Percentiles rank a stretch among this genome's conserved stretches.
Evolutionary conservation across 2,329 filamentous ascomycete species (phyloP).

Genomic region (Aspergillus awamori): DNA sequence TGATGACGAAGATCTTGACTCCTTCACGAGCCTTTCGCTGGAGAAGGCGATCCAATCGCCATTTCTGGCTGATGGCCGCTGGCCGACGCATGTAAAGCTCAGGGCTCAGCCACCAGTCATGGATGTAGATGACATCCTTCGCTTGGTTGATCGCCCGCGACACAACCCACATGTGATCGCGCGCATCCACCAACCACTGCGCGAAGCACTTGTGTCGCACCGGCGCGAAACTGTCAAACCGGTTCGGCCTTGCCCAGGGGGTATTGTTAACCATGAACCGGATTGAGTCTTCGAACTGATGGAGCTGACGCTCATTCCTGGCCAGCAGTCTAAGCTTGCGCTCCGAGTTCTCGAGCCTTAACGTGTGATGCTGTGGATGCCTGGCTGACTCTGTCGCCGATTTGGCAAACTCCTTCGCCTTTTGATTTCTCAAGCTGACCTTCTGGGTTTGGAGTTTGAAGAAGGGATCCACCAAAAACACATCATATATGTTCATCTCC

Average conservation of each 20-base stretch:
- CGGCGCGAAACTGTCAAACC: slow-evolving; percentile 92
- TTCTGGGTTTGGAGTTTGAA: slow-evolving; percentile 79
- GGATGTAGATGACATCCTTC: slow-evolving; percentile 96
- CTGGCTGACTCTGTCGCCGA: slow-evolving; percentile 65
- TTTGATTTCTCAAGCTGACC: slow-evolving; percentile 54
- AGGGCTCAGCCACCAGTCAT: slow-evolving; percentile 98
- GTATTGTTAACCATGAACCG: slow-evolving; percentile 81
- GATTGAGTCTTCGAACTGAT: slow-evolving; percentile 93
- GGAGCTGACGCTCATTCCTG: slow-evolving; percentile 83
- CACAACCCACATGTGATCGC: slow-evolving; percentile 99
- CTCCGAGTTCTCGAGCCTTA: slow-evolving; percentile 89
- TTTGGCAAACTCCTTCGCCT: slow-evolving; percentile 64
- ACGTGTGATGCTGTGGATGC: slow-evolving; percentile 74
- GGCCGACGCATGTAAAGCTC: slow-evolving; percentile 94
- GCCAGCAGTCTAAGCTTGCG: slow-evolving; percentile 89
- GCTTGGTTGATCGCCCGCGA: slow-evolving; percentile 96
- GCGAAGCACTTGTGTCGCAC: slow-evolving; percentile 84
- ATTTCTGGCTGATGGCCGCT: slow-evolving; percentile 95
- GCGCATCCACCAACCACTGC: slow-evolving; percentile 93
- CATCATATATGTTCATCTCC: slow-evolving; percentile 98
- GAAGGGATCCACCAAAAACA: slow-evolving; percentile 90
- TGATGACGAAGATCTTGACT: slow-evolving; percentile 95
- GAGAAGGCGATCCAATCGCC: slow-evolving; percentile 90
- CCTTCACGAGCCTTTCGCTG: slow-evolving; percentile 92
- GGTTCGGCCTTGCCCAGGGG: slow-evolving; percentile 77